Conservation (phyloP, 108 stramenopile species). For the Conticribra guillardii region DNA sequence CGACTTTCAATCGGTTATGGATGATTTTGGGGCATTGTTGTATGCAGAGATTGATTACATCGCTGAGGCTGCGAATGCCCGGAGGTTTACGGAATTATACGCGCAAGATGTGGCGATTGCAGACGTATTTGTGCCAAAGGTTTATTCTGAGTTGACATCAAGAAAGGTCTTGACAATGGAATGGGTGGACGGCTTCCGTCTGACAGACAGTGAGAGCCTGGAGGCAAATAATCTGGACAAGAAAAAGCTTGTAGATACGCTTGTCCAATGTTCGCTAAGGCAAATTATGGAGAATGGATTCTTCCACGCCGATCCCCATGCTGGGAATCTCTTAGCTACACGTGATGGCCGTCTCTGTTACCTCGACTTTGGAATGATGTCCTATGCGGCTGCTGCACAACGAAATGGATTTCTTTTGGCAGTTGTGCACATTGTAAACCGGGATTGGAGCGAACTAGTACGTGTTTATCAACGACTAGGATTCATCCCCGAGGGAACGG, state of each 20-base stretch:
- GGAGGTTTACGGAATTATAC: constrained; percentile 94
- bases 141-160: constrained; percentile 90
- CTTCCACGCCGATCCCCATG: constrained; percentile 74
- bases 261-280: constrained; percentile 91
- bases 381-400: constrained; percentile 85
- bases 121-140: constrained; percentile 91
- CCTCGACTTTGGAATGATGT: constrained; percentile 97
- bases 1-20: constrained; percentile 91
- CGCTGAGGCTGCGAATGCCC: constrained; percentile 95
- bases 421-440: constrained; percentile 96
- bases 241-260: constrained; percentile 87
- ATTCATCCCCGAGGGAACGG: constrained; percentile 91
- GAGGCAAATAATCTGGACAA: constrained; percentile 69
- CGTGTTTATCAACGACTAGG: constrained; percentile 87
- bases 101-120: constrained; percentile 74
- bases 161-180: constrained; percentile 95
- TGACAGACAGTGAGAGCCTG: constrained; percentile 81
- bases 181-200: constrained; percentile 92
- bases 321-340: constrained; percentile 87
- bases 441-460: constrained; percentile 91
- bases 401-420: constrained; percentile 95
- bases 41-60: constrained; percentile 97
- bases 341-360: constrained; percentile 88
- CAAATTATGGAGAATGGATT: constrained; percentile 96
- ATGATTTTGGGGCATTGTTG: constrained; percentile 95